Conservation (phyloP, 371 early-diverging fungal species). For the Mortierella sp. region DNA sequence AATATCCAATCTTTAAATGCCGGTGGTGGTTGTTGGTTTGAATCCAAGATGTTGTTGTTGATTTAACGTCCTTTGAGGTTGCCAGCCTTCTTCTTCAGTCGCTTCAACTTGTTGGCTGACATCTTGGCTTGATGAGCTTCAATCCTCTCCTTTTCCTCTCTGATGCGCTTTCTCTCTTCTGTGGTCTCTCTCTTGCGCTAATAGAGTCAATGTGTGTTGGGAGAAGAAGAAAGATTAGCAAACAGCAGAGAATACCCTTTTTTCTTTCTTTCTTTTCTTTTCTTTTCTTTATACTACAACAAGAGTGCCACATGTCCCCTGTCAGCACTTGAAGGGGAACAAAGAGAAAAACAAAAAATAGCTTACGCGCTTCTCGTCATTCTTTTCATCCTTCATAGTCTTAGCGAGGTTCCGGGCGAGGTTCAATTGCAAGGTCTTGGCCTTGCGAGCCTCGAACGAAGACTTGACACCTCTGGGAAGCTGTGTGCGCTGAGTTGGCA, state of each 20-base stretch:
- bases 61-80: conserved; percentile 55
- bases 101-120: conserved; percentile 61
- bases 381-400: conserved; percentile 51
- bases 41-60: background rate
- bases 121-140: conserved; percentile 67
- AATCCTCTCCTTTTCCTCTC: conserved; percentile 70
- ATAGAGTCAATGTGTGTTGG: background rate
- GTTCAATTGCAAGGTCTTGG: conserved; percentile 48
- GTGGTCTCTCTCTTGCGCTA: conserved; percentile 70
- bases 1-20: too few species aligned
- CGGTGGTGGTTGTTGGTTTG: too few species aligned
- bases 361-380: conserved; percentile 52
- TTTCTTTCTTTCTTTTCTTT: background rate
- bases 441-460: conserved; percentile 42
- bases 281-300: background rate
- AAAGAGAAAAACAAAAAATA: background rate
- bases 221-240: background rate
- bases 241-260: background rate
- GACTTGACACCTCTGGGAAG: conserved; percentile 49
- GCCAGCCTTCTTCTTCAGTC: conserved; percentile 60
- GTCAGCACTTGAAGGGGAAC: too few species aligned
- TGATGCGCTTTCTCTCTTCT: conserved; percentile 66
- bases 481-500: conserved; percentile 40
- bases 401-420: conserved; percentile 46
- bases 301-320: background rate